A percentile compares a stretch with the other conserved stretches of the same genome.
phyloP scores from a whole-genome alignment of 2,329 filamentous ascomycete species.

The Trichophyton verrucosum region DNA sequence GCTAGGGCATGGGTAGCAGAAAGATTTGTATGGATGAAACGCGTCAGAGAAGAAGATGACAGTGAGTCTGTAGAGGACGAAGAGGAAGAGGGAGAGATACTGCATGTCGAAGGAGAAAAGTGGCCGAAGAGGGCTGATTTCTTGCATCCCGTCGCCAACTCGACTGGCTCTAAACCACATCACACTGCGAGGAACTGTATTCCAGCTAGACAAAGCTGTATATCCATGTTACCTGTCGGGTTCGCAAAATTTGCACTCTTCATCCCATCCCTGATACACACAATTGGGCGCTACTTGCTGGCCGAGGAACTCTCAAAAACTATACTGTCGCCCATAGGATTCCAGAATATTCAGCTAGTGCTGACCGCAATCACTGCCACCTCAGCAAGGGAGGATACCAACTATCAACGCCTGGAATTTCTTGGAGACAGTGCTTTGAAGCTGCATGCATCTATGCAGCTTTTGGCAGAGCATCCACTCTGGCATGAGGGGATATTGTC shows the following conservation, averaged over 20 bases:
- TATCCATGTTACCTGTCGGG: conserved; percentile 33
- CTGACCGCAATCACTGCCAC: conserved; percentile 59
- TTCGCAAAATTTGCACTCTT: conserved; percentile 45
- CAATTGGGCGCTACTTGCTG: conserved; percentile 53
- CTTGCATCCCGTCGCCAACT: conserved; percentile 17
- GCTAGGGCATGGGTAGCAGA: conserved; percentile 15
- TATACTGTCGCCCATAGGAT: conserved; percentile 40
- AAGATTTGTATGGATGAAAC: conserved; percentile 11
- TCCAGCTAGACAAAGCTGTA: conserved; percentile 17
- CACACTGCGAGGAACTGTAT: conserved; percentile 15
- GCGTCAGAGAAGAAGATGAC: conserved; percentile 5
- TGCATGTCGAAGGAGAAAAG: conserved; percentile 18
- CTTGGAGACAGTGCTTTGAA: conserved; percentile 79
- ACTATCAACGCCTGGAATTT: conserved; percentile 81
- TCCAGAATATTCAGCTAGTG: conserved; percentile 46
- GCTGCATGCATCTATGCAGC: conserved; percentile 53
- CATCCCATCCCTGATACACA: conserved; percentile 60
- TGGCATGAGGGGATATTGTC: conserved; percentile 71
- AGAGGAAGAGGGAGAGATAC: conserved; percentile 9
- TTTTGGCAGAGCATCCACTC: conserved; percentile 46
- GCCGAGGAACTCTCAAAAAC: conserved; percentile 48
- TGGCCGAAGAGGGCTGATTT: conserved; percentile 26
- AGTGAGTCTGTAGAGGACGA: conserved; percentile 2
- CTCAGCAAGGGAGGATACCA: conserved; percentile 43
- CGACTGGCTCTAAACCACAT: conserved; percentile 13